These are phyloP conservation scores for Coprinopsis cinerea DNA, from an alignment of 768 basidiomycete species.

Conservation along the genomic window DNA sequence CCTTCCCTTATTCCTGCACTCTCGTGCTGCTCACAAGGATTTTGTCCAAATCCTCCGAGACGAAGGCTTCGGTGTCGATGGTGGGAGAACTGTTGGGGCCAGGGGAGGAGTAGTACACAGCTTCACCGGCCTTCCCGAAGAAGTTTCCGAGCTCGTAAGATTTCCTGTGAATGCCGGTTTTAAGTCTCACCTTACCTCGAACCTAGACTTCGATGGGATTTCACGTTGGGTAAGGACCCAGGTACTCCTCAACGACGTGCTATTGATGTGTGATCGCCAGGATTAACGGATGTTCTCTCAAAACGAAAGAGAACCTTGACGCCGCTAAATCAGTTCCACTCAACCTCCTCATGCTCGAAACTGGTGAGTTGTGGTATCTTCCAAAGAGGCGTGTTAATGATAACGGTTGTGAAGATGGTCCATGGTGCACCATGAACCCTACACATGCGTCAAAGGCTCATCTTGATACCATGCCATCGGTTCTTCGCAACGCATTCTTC, in stretches of 20 bases:
- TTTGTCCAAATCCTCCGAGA: slow-evolving; percentile 59
- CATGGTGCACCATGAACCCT: slow-evolving; percentile 68
- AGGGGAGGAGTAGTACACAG: slow-evolving; percentile 79
- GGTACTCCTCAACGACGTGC: neutral
- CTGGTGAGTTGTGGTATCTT: slow-evolving; percentile 38
- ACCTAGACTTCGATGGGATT: slow-evolving; percentile 69
- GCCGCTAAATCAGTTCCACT: slow-evolving; percentile 50
- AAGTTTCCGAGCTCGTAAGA: slow-evolving; percentile 61
- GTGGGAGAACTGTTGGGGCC: slow-evolving; percentile 50
- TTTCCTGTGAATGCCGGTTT: neutral
- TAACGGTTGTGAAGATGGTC: slow-evolving; percentile 42
- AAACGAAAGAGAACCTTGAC: slow-evolving; percentile 60
- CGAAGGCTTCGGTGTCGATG: slow-evolving; percentile 55
- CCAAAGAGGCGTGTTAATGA: neutral
- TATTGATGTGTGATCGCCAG: neutral
- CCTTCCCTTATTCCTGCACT: slow-evolving; percentile 79
- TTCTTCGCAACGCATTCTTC: slow-evolving; percentile 43
- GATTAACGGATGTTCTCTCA: slow-evolving; percentile 73
- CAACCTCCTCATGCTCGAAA: slow-evolving; percentile 65
- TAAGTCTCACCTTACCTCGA: neutral
- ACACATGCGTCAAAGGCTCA: slow-evolving; percentile 56
- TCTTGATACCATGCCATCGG: slow-evolving; percentile 40
- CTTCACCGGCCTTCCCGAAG: slow-evolving; percentile 63
- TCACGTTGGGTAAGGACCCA: slow-evolving; percentile 41
- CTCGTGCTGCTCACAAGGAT: slow-evolving; percentile 68